A percentile compares a stretch with the other conserved stretches of the same genome.
These are phyloP conservation scores for Triticum monococcum DNA, from an alignment of 176 grass and related monocot species.

Conservation along the genomic window DNA sequence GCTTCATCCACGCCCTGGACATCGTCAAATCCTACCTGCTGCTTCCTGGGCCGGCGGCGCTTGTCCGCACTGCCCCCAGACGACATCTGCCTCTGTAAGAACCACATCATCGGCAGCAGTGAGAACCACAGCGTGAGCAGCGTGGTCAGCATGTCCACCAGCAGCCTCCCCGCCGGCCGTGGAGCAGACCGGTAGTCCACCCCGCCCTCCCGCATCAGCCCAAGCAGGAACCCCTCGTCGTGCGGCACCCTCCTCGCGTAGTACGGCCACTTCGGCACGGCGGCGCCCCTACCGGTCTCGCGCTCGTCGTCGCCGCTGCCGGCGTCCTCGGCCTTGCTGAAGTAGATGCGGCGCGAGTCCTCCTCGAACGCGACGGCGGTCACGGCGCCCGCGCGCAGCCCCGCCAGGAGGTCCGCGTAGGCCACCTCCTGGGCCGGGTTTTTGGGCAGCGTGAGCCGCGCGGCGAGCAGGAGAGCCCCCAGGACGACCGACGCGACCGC, in stretches of 20 bases:
- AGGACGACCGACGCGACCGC: conserved; percentile 42
- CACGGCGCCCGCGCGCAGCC: conserved; percentile 53
- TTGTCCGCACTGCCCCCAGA: conserved; percentile 44
- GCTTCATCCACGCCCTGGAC: conserved; percentile 89
- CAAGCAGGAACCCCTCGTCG: conserved; percentile 81
- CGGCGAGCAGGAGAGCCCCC: conserved; percentile 44
- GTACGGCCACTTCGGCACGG: conserved; percentile 46
- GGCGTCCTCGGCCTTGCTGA: conserved; percentile 40
- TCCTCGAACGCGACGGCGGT: conserved; percentile 70
- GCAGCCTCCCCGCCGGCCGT: conserved; percentile 47
- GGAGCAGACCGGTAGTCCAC: conserved; percentile 73
- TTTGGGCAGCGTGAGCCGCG: conserved; percentile 51
- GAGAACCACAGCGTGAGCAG: conserved; percentile 79
- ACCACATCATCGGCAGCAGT: conserved; percentile 87
- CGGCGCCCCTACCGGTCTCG: conserved; percentile 17
- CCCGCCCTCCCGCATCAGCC: conserved; percentile 68
- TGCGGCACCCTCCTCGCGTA: conserved; percentile 76
- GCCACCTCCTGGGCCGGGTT: conserved; percentile 60
- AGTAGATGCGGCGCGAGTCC: conserved; percentile 84
- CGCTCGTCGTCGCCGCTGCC: not conserved
- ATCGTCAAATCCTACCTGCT: conserved; percentile 65
- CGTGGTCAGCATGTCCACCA: conserved; percentile 67
- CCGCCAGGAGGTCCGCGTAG: conserved; percentile 72
- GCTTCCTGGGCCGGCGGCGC: conserved; percentile 46
- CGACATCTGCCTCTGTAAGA: conserved; percentile 81